Percentiles rank a stretch among this genome's conserved stretches.
phyloP scores from a whole-genome alignment of 2,329 filamentous ascomycete genomes.

The Aspergillus phoenicis region DNA sequence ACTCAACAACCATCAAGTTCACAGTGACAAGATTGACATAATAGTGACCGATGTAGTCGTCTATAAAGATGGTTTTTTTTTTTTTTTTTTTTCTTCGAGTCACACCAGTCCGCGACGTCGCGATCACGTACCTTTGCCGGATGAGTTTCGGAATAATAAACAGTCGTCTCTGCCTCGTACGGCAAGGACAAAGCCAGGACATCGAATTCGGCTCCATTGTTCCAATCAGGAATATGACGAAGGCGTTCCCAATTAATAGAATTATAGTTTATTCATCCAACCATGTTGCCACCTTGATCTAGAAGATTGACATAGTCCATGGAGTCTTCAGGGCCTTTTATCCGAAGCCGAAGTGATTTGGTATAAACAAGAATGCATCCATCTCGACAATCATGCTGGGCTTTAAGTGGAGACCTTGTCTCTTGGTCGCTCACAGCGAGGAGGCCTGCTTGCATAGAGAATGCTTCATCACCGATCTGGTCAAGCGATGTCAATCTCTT shows the following conservation, averaged over 20 bases:
- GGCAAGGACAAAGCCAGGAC: background rate
- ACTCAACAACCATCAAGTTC: background rate
- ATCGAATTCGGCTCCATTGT: background rate
- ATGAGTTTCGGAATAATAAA: rapidly evolving
- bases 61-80: background rate
- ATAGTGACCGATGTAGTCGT: background rate
- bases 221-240: background rate
- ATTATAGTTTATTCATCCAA: background rate
- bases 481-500: background rate
- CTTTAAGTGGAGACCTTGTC: background rate
- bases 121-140: background rate
- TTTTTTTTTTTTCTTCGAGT: background rate
- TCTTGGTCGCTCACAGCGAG: background rate
- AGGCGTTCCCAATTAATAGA: background rate
- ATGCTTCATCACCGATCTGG: background rate
- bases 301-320: background rate
- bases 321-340: background rate
- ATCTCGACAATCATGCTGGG: background rate
- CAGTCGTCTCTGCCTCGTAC: background rate
- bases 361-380: background rate
- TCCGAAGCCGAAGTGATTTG: background rate
- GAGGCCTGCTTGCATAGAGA: background rate
- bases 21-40: too few species aligned
- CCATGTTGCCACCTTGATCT: background rate
- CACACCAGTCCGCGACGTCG: background rate